Conservation (phyloP, 2,329 filamentous ascomycete species). For the Aspergillus quadricinctus region DNA sequence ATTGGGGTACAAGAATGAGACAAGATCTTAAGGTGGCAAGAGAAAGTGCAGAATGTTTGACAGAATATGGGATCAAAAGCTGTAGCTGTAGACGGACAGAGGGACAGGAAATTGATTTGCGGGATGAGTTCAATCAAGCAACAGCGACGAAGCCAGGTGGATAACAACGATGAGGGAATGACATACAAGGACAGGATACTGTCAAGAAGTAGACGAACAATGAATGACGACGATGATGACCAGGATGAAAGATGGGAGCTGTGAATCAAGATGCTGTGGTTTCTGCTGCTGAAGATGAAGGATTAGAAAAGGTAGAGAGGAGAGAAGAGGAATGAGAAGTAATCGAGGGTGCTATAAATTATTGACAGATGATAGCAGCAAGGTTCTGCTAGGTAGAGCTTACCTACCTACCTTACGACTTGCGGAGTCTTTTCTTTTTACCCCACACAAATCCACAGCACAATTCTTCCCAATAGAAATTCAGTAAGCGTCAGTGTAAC, state of each 20-base stretch:
- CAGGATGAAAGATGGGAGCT: neutral
- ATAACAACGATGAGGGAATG: neutral
- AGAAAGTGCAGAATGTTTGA: too few species aligned
- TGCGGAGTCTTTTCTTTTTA: neutral
- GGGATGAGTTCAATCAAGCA: neutral
- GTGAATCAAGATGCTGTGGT: neutral
- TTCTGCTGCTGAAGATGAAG: neutral
- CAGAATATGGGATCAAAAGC: neutral
- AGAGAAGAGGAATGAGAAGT: neutral
- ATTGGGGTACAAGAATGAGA: neutral
- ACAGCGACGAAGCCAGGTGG: neutral
- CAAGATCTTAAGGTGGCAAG: neutral
- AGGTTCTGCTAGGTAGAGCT: neutral
- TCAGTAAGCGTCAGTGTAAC: too few species aligned
- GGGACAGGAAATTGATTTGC: neutral
- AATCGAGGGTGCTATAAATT: neutral
- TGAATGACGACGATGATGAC: neutral
- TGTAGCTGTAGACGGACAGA: neutral
- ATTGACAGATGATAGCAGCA: neutral
- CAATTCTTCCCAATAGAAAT: too few species aligned
- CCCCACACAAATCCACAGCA: neutral
- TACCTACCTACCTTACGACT: neutral
- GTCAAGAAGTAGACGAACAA: neutral
- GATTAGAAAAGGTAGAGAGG: neutral
- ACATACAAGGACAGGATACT: neutral